A percentile compares a stretch with the other conserved stretches of the same genome.
phyloP scores from a whole-genome alignment of 257 asterid genomes.

The Cynanchum wilfordii region DNA sequence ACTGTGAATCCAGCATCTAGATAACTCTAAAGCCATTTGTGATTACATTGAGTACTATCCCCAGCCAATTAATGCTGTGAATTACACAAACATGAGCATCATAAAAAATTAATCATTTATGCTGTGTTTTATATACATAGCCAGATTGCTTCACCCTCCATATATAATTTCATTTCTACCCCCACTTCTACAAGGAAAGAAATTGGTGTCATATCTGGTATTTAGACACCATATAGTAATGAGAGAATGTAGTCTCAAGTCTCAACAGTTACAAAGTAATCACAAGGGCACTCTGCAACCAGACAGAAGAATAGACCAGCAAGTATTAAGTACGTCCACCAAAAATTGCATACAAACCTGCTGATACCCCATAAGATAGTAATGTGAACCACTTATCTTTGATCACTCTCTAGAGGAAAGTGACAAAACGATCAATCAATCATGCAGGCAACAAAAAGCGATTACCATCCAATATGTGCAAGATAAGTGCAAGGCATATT shows the following conservation, averaged over 20 bases:
- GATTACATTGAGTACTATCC: not conserved
- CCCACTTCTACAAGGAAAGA: not conserved
- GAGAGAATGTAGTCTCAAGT: not conserved
- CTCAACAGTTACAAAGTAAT: not conserved
- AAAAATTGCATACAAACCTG: slow-evolving; percentile 3
- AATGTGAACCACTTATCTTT: not conserved
- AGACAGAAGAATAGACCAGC: not conserved
- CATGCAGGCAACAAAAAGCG: slow-evolving; percentile 57
- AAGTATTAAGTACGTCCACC: not conserved
- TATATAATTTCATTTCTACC: not conserved
- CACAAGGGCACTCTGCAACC: not conserved
- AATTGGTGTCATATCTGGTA: not conserved
- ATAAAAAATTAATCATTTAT: not conserved
- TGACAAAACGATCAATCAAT: slow-evolving; percentile 13
- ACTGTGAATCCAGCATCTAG: not conserved
- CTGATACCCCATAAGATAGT: not conserved
- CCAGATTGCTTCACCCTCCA: not conserved
- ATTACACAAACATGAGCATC: not conserved
- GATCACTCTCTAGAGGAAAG: slow-evolving; percentile 6
- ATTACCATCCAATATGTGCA: slow-evolving; percentile 59
- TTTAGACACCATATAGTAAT: not conserved
- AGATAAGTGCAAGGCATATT: slow-evolving; percentile 56
- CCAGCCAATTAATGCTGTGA: slow-evolving; percentile 1
- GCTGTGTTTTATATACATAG: not conserved
- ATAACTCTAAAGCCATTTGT: not conserved